Percentiles rank a stretch among this genome's conserved stretches.
These are phyloP conservation scores for Plectosphaerella plurivora DNA, from an alignment of 2,329 filamentous ascomycete species.

Conservation along the genomic window DNA sequence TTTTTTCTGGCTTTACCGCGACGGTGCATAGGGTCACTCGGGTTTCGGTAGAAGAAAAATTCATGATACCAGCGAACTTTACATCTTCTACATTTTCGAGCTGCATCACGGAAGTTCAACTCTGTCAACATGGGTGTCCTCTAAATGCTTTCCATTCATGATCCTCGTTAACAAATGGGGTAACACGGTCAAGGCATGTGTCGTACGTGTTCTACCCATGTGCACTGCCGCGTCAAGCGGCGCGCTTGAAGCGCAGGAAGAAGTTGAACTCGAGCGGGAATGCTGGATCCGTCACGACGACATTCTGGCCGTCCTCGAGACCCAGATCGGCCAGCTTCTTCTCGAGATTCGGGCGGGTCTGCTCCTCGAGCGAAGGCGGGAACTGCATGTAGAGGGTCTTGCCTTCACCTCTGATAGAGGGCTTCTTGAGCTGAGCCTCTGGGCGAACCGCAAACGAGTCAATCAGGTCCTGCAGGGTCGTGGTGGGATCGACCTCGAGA, in stretches of 20 bases:
- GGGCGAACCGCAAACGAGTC: slow-evolving; percentile 78
- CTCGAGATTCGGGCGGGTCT: slow-evolving; percentile 76
- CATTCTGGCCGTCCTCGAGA: slow-evolving; percentile 74
- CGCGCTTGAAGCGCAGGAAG: slow-evolving; percentile 40
- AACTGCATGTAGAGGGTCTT: slow-evolving; percentile 89
- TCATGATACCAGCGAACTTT: slow-evolving; percentile 1
- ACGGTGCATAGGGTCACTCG: neutral
- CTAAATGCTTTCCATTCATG: no score
- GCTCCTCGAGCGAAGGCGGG: slow-evolving; percentile 75
- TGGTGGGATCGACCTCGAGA: slow-evolving; percentile 64
- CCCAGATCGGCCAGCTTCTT: slow-evolving; percentile 72
- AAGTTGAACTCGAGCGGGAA: slow-evolving; percentile 69
- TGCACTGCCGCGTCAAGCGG: no score
- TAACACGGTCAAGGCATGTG: no score
- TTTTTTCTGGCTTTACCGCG: neutral
- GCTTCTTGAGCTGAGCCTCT: slow-evolving; percentile 91
- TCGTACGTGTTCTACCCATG: no score
- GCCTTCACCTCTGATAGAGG: slow-evolving; percentile 72
- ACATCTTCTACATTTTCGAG: neutral
- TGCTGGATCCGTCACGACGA: slow-evolving; percentile 89
- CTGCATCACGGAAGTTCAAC: no score
- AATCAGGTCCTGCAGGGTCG: slow-evolving; percentile 78
- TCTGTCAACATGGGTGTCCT: neutral
- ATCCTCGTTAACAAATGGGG: no score
- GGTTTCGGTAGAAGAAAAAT: slow-evolving; percentile 1